These are phyloP conservation scores for Salix udensis DNA, from an alignment of 345 rosid genomes.

Conservation along the genomic window DNA sequence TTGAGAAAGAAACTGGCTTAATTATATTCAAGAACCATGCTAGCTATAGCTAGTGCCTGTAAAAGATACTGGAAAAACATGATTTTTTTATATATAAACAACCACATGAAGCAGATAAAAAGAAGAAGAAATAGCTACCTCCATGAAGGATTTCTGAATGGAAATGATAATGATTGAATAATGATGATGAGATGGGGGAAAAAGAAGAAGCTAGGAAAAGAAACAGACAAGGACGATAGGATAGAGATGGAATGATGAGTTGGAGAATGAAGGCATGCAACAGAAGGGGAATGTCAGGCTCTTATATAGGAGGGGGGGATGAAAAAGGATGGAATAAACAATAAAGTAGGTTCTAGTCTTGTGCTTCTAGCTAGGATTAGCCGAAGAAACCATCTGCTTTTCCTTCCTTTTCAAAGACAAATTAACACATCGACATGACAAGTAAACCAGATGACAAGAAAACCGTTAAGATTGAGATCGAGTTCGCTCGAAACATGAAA, in stretches of 20 bases:
- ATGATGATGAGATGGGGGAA: constrained; percentile 2
- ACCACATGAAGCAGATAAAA: not conserved
- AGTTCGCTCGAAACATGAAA: not conserved
- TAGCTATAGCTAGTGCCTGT: no score
- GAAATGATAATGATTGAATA: not conserved
- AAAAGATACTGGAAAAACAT: not conserved
- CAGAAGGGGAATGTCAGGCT: constrained; percentile 24
- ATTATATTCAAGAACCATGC: no score
- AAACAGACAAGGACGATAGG: not conserved
- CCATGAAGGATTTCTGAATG: constrained; percentile 21
- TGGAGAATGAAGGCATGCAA: constrained; percentile 13
- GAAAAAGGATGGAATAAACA: constrained; percentile 25
- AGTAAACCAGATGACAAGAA: constrained; percentile 21
- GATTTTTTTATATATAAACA: not conserved
- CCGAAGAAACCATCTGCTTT: constrained; percentile 9
- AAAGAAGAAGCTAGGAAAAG: not conserved
- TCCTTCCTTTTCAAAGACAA: constrained; percentile 19
- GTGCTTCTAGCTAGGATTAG: constrained; percentile 16
- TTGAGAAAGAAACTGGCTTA: no score
- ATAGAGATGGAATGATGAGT: constrained; percentile 19
- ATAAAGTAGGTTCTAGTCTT: constrained; percentile 21
- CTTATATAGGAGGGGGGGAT: constrained; percentile 15
- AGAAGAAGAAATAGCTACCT: constrained; percentile 16
- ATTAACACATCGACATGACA: not conserved
- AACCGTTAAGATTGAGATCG: constrained; percentile 17